Evolutionary conservation across 345 rosid species (phyloP), one percentile per base, ranked within the genome.

Genomic region (Rhizophora mangle): DNA sequence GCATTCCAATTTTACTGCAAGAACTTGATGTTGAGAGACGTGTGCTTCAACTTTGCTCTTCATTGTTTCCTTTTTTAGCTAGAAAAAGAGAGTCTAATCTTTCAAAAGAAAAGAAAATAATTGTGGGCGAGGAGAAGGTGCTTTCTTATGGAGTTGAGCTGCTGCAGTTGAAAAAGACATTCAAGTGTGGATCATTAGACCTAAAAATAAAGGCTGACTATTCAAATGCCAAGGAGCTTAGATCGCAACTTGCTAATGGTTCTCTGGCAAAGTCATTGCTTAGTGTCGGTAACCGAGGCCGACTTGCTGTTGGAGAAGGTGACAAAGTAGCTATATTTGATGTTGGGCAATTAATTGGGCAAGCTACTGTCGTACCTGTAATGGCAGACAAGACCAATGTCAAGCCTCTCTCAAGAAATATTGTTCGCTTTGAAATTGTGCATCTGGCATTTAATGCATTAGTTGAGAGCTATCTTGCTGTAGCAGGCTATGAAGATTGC

Each of bases 281-380:
- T 60, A 92, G 96, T 79, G 96, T 92, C 62, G 88, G 87, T 80
- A 80, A 74, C 80, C 91, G 99, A 67, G 99, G 98, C 70, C 92
- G 92, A 80, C 96, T 95, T 73, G 99, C 96, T 76, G 99, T 95
- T 80, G 99, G 99, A 76, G 99, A 95, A 85, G 99, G 99, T 75
- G 99, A 95, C 81, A 95, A 88, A 86, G 99, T 95, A 76, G 87
- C 98, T 76, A 86, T 95, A 74, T 95, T 88, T 74, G 99, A 95
- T 82, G 92, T 80, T 82, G 96, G 92, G 64, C 96, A 88, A 84
- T 80, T 95, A 75, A 88, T 95, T 73, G 94, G 97, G 74, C 99
- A 92, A 80, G 88, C 96, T 75, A 84, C 96, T 64, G 74, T 84
- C 75, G 91, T 91, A 72, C 96, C 97, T 67, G 89, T 92, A 62